These are phyloP conservation scores for Penicillium decumbens DNA, from an alignment of 2,329 filamentous ascomycete genomes.

Conservation along the genomic window DNA sequence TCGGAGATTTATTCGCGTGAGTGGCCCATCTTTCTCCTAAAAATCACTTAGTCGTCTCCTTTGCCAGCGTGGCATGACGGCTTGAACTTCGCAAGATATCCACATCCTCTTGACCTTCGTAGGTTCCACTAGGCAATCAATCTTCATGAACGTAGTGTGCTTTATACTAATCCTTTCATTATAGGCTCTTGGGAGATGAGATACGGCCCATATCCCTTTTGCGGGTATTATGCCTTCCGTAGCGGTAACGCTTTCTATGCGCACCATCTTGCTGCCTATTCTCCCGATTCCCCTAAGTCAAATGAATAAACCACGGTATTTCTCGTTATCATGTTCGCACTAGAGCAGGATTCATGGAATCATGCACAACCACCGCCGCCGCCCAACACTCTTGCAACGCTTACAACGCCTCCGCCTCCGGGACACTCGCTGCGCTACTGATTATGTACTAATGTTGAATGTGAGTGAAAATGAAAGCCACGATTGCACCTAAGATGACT, in stretches of 20 bases:
- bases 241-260: not conserved
- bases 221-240: not conserved
- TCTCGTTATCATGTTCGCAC: not conserved
- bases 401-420: not conserved
- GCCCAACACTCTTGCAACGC: no score
- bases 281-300: not conserved
- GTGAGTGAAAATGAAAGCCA: not conserved
- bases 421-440: not conserved
- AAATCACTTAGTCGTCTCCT: not conserved
- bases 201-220: not conserved
- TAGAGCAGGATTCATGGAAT: not conserved
- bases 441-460: not conserved
- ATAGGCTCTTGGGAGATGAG: not conserved
- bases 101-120: not conserved
- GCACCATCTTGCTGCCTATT: not conserved
- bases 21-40: not conserved
- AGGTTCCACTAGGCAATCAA: not conserved
- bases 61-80: not conserved
- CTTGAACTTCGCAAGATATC: not conserved
- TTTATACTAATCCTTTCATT: not conserved
- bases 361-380: not conserved
- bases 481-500: not conserved
- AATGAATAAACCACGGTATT: not conserved
- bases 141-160: not conserved
- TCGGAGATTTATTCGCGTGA: not conserved